Percentiles rank a stretch among this genome's conserved stretches.
Evolutionary conservation across 2,329 filamentous ascomycete species (phyloP).

Genomic region (Anthostomella pinea): DNA sequence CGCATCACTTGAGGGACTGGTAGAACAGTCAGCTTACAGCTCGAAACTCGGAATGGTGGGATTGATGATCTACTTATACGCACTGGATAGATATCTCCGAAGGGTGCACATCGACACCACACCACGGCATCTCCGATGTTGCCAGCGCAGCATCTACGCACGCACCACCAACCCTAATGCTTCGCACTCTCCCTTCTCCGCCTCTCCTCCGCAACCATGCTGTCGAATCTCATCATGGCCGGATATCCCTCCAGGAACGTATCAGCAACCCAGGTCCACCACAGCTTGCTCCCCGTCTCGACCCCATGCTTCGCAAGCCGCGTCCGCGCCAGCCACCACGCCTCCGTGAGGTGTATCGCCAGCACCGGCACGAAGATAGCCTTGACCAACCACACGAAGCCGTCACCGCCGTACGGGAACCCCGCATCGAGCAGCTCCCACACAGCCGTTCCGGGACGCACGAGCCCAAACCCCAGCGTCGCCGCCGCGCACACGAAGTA

Average conservation of each 20-base stretch:
- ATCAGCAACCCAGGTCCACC: slow-evolving; percentile 53
- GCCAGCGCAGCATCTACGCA: too few relatives aligned
- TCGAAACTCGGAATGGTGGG: too few relatives aligned
- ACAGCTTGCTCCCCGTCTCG: slow-evolving; percentile 41
- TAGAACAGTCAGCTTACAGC: too few relatives aligned
- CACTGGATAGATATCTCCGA: too few relatives aligned
- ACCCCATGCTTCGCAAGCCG: slow-evolving; percentile 49
- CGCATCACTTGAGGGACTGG: too few relatives aligned
- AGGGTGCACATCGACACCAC: too few relatives aligned
- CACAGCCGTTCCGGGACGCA: slow-evolving; percentile 49
- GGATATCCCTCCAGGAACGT: slow-evolving; percentile 54
- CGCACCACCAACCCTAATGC: too few relatives aligned
- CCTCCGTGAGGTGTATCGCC: slow-evolving; percentile 64
- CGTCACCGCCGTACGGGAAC: slow-evolving; percentile 56
- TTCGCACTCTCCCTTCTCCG: slow-evolving; percentile 40
- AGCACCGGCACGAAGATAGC: slow-evolving; percentile 58
- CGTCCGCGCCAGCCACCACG: slow-evolving; percentile 48
- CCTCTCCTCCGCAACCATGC: slow-evolving; percentile 42
- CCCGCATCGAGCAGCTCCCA: slow-evolving; percentile 48
- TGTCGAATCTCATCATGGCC: slow-evolving; percentile 51
- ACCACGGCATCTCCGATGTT: too few relatives aligned
- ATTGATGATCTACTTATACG: too few relatives aligned
- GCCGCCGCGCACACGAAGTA: slow-evolving; percentile 52
- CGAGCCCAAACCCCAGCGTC: slow-evolving; percentile 44
- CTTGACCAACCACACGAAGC: slow-evolving; percentile 58